Evolutionary conservation across 2,329 filamentous ascomycete genomes (phyloP), one percentile per base, ranked within the genome.

Genomic region (Colletotrichum salicis): DNA sequence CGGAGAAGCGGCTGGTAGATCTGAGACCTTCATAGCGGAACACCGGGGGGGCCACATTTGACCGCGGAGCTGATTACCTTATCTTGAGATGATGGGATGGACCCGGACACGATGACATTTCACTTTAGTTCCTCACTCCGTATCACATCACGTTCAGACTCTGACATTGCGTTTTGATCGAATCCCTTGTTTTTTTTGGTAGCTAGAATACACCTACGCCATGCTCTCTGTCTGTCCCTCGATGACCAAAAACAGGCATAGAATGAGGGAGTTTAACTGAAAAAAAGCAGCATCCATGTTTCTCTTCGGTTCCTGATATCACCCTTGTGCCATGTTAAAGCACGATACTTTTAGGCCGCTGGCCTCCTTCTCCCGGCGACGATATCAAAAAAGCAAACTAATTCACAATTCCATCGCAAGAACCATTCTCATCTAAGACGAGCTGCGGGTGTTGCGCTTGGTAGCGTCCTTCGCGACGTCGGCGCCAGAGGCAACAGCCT

Each of bases 391-490:
- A 63, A 65, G 62, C 61, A 13, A 71, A 62, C 71, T 67, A 67
- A 51, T 73, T 67, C 71, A 59, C 55, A 61, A 59, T 48, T 57
- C 64, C 52, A 64, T 51, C 60, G 37, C 45, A 29, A 52, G 54
- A 60, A 55, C 15, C 37, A 61, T 35, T 64, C 57, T 54, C 72
- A 74, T 76, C 76, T 85, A 89, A 78, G 86, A 87, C 76, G 87
- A 84, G 84, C 85, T 90, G 79, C 87, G 87, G 70, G 87, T 88
- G 72, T 83, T 82, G 75, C 89, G 88, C 87, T 90, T 91, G 79
- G 82, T 89, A 35, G 83, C 86, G 87, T 95, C 93, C 87, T 96
- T 96, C 76, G 91, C 91, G 70, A 93, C 90, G 73, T 94, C 93
- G 66, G 91, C 90, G 66, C 90, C 90, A 61, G 88, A 86, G 52